Percentiles rank a stretch among this genome's conserved stretches.
Conservation (phyloP, 2,329 filamentous ascomycete genomes). For the Botrytis byssoidea region DNA sequence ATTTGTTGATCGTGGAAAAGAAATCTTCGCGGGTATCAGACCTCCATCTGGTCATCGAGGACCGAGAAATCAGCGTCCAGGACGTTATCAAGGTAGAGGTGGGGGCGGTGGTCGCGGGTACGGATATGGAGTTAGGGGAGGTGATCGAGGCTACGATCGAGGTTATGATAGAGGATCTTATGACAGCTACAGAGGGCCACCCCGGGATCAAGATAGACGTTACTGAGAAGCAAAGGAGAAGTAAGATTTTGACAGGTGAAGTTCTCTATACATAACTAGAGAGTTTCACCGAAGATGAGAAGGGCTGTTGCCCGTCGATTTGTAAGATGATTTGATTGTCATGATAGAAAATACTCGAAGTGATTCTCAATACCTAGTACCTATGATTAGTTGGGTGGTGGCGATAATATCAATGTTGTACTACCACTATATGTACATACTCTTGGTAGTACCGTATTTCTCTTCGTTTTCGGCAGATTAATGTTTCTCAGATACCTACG, state of each 20-base stretch:
- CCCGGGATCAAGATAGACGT: slow-evolving; percentile 21
- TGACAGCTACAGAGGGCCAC: slow-evolving; percentile 14
- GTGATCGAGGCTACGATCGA: slow-evolving; percentile 19
- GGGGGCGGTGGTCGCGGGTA: slow-evolving; percentile 2
- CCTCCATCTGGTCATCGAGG: slow-evolving; percentile 49
- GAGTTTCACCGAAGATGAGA: not conserved
- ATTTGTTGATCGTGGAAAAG: slow-evolving; percentile 71
- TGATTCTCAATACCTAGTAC: not conserved
- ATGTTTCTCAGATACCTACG: not conserved
- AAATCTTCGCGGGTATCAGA: slow-evolving; percentile 64
- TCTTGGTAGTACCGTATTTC: not conserved
- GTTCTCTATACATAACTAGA: not conserved
- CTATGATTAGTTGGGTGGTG: not conserved
- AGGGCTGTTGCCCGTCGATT: no score
- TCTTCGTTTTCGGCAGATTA: not conserved
- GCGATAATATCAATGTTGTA: not conserved
- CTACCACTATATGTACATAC: not conserved
- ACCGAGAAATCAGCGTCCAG: slow-evolving; percentile 12
- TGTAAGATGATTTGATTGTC: slow-evolving; percentile 12
- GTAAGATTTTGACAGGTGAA: not conserved
- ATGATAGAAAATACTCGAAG: not conserved
- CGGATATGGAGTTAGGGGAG: slow-evolving; percentile 12
- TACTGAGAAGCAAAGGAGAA: slow-evolving; percentile 1
- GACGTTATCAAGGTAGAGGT: not conserved
- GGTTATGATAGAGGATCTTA: slow-evolving; percentile 16